A percentile compares a stretch with the other conserved stretches of the same genome.
These are phyloP conservation scores for Sarcodon aspratus DNA, from an alignment of 768 basidiomycete genomes.

Conservation along the genomic window DNA sequence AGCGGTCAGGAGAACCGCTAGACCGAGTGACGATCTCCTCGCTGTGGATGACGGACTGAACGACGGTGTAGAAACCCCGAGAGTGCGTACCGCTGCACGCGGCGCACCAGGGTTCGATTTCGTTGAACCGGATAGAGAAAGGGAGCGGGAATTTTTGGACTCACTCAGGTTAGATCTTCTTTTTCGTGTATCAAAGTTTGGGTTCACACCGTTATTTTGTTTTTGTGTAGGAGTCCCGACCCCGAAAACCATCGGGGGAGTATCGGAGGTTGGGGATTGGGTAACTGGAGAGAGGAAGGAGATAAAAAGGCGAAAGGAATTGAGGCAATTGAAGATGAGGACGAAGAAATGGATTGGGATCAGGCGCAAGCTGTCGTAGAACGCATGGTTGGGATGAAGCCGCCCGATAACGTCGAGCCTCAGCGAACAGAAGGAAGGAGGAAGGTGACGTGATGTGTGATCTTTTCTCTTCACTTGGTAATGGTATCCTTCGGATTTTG, in stretches of 20 bases:
- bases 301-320: slow-evolving; percentile 34
- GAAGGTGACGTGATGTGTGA: too few species aligned
- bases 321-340: slow-evolving; percentile 52
- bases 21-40: background rate
- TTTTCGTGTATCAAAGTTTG: background rate
- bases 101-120: slow-evolving; percentile 6
- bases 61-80: slow-evolving; percentile 44
- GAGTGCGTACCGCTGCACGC: slow-evolving; percentile 19
- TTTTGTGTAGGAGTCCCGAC: slow-evolving; percentile 37
- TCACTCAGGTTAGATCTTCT: slow-evolving; percentile 28
- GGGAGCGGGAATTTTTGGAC: slow-evolving; percentile 47
- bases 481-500: background rate
- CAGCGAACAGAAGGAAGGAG: too few species aligned
- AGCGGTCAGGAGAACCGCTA: background rate
- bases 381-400: slow-evolving; percentile 19
- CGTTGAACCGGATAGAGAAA: slow-evolving; percentile 31
- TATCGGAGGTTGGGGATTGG: slow-evolving; percentile 70
- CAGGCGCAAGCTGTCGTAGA: slow-evolving; percentile 39
- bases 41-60: slow-evolving; percentile 14
- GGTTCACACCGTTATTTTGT: slow-evolving; percentile 2
- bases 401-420: background rate
- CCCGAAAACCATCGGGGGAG: slow-evolving; percentile 33
- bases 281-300: slow-evolving; percentile 39
- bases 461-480: background rate
- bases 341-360: slow-evolving; percentile 56